phyloP scores from a whole-genome alignment of 345 rosid genomes.

The Bretschneidera sinensis region DNA sequence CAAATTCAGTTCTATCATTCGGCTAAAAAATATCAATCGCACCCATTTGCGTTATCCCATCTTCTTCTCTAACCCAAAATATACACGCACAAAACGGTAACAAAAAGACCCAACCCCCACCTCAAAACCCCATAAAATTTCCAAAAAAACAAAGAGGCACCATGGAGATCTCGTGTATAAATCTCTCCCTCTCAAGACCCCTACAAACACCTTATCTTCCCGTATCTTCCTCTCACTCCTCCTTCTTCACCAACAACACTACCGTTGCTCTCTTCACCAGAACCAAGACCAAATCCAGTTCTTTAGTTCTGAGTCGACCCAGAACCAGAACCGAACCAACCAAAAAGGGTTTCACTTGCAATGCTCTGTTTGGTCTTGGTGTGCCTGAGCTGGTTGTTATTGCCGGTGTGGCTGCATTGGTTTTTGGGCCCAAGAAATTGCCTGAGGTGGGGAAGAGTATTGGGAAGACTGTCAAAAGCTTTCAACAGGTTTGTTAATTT shows the following conservation, averaged over 20 bases:
- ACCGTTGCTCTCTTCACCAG: conserved; percentile 12
- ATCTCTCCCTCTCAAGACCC: conserved; percentile 36
- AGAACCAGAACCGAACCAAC: conserved; percentile 29
- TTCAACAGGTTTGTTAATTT: conserved; percentile 65
- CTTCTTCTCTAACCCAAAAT: not conserved
- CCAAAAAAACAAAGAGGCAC: conserved; percentile 5
- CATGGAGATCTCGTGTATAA: conserved; percentile 64
- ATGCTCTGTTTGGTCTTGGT: conserved; percentile 88
- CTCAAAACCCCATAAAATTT: conserved; percentile 12
- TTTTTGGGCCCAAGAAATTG: conserved; percentile 93
- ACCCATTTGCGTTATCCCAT: conserved; percentile 3
- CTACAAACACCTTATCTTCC: conserved; percentile 28
- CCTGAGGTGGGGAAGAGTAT: conserved; percentile 93
- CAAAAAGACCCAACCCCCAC: not conserved
- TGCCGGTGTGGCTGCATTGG: conserved; percentile 86
- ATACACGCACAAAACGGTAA: no score
- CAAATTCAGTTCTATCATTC: no score
- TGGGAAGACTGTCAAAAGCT: conserved; percentile 93
- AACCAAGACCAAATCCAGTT: conserved; percentile 15
- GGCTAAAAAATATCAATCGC: not conserved
- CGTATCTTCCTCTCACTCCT: conserved; percentile 52
- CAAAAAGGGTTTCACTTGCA: conserved; percentile 53
- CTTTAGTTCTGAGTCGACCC: conserved; percentile 37
- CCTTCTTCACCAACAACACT: conserved; percentile 30
- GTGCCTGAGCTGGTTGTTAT: conserved; percentile 95